Evolutionary conservation across 2,329 filamentous ascomycete species (phyloP).

Genomic region (Rutstroemia sp.): DNA sequence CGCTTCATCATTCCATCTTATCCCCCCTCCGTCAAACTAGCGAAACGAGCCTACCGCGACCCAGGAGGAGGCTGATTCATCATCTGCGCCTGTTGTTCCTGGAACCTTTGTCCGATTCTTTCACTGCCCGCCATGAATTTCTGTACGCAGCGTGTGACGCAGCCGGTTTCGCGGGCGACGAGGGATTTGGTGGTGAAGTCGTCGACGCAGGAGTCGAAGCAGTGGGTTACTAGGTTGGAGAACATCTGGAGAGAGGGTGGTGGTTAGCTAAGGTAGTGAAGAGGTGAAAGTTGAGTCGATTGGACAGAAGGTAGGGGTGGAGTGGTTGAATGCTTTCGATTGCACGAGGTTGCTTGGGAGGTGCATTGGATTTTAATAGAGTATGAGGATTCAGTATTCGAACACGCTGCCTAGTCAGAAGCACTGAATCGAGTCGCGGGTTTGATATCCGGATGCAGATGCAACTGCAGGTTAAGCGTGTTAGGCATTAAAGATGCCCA

Average conservation of each 20-base stretch:
- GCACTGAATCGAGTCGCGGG: no score
- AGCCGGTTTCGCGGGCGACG: slow-evolving; percentile 79
- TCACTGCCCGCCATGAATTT: slow-evolving; percentile 92
- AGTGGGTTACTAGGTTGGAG: slow-evolving; percentile 69
- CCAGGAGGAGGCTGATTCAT: slow-evolving; percentile 32
- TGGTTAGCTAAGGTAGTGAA: neutral
- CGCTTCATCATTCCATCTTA: neutral
- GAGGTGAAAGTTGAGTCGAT: neutral
- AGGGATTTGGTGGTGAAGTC: slow-evolving; percentile 98
- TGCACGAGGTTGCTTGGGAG: no score
- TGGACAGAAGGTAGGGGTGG: neutral
- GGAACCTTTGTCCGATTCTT: slow-evolving; percentile 85
- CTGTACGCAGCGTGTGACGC: slow-evolving; percentile 89
- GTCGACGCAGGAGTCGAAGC: slow-evolving; percentile 95
- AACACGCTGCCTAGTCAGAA: no score
- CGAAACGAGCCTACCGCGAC: slow-evolving; percentile 14
- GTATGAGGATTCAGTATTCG: no score
- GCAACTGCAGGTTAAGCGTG: no score
- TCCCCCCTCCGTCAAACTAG: neutral
- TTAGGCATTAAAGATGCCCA: no score
- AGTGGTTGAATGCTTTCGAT: neutral
- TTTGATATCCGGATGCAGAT: no score
- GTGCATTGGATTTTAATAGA: no score
- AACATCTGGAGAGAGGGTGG: slow-evolving; percentile 40
- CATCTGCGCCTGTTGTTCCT: slow-evolving; percentile 58